A percentile compares a stretch with the other conserved stretches of the same genome.
Conservation (phyloP, 2,329 filamentous ascomycete genomes). For the Epichloe bromicola region DNA sequence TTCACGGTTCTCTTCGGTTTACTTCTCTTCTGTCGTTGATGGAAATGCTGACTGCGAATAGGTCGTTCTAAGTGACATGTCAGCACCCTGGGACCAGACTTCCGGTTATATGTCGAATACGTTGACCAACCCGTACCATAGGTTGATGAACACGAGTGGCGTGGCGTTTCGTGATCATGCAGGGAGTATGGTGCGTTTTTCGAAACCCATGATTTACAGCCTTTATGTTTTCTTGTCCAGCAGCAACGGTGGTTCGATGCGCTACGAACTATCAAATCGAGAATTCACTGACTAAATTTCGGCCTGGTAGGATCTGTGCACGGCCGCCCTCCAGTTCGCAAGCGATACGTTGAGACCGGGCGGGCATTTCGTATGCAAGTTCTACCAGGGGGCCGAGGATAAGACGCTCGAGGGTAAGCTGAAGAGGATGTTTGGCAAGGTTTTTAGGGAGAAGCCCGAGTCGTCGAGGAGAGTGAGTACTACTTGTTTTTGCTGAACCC, state of each 20-base stretch:
- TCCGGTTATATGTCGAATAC: conserved; percentile 70
- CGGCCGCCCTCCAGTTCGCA: conserved; percentile 71
- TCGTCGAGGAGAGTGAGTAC: conserved; percentile 67
- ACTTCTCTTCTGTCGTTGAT: background rate
- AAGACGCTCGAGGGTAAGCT: conserved; percentile 63
- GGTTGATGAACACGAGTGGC: conserved; percentile 99
- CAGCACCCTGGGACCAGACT: conserved; percentile 81
- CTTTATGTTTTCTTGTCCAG: no score
- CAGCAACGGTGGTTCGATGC: no score
- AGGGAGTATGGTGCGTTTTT: conserved; percentile 70
- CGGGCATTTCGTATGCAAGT: conserved; percentile 94
- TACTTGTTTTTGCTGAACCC: background rate
- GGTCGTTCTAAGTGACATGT: conserved; percentile 98
- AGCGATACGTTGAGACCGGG: conserved; percentile 70
- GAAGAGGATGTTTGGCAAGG: conserved; percentile 63
- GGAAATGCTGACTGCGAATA: conserved; percentile 13
- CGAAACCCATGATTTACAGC: no score
- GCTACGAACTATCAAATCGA: no score
- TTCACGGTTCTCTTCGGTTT: no score
- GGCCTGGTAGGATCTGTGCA: conserved; percentile 63
- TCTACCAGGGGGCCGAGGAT: conserved; percentile 85
- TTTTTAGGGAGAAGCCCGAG: conserved; percentile 86
- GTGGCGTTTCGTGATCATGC: conserved; percentile 76
- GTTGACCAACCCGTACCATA: conserved; percentile 89
- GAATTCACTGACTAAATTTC: no score